Evolutionary conservation across 2,329 filamentous ascomycete species (phyloP).

Genomic region (Ceratocystiopsis brevicomis): DNA sequence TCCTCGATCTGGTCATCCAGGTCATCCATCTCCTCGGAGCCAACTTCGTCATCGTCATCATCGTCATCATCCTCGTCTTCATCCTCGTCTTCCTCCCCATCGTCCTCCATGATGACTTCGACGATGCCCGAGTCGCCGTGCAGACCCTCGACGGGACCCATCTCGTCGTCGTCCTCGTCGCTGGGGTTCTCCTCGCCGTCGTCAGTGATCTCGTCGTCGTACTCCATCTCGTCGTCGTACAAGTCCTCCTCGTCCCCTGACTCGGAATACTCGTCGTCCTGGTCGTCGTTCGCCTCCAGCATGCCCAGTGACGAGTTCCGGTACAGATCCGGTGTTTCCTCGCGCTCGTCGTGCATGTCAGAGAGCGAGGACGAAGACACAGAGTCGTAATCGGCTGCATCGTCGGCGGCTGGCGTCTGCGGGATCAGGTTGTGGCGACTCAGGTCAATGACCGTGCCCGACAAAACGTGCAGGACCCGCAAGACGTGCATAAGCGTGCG

Average conservation of each 20-base stretch:
- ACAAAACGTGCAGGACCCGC: constrained; percentile 70
- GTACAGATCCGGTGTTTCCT: constrained; percentile 93
- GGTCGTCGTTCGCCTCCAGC: constrained; percentile 67
- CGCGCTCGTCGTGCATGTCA: constrained; percentile 66
- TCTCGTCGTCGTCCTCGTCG: constrained; percentile 73
- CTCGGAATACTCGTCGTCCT: constrained; percentile 53
- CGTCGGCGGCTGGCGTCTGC: constrained; percentile 42
- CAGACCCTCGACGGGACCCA: constrained; percentile 68
- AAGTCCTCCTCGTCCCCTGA: constrained; percentile 67
- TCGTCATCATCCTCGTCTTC: constrained; percentile 28
- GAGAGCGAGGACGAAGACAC: constrained; percentile 76
- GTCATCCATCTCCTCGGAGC: constrained; percentile 35
- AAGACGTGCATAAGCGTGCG: constrained; percentile 92
- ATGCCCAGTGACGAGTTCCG: constrained; percentile 91
- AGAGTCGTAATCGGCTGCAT: constrained; percentile 66
- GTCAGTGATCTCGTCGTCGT: constrained; percentile 55
- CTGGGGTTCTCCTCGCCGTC: constrained; percentile 78
- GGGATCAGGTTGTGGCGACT: constrained; percentile 60
- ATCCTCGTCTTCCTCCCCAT: constrained; percentile 37
- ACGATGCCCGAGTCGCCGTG: constrained; percentile 43
- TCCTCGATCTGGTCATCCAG: constrained; percentile 34
- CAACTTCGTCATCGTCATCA: constrained; percentile 25
- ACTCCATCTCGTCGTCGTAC: constrained; percentile 92
- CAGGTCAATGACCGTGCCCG: constrained; percentile 67
- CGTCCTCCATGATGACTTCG: constrained; percentile 62